Evolutionary conservation across 345 rosid genomes (phyloP).

Genomic region (Gossypium thurberi): DNA sequence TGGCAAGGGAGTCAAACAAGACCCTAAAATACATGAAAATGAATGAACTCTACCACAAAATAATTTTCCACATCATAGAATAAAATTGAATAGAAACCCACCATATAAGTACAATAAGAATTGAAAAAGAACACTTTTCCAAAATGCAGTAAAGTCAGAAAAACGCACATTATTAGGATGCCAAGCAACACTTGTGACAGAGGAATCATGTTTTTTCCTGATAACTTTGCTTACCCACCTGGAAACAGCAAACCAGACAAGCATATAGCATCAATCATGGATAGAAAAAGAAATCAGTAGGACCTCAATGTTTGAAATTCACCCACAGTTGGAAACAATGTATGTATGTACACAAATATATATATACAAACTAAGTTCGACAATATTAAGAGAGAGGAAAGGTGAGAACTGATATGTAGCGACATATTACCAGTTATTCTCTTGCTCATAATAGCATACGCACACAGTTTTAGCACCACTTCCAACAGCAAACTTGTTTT

Average conservation of each 20-base stretch:
- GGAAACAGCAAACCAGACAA: conserved; percentile 21
- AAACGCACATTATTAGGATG: conserved; percentile 91
- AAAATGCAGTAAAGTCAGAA: not conserved
- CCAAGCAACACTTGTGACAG: conserved; percentile 96
- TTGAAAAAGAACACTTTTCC: not conserved
- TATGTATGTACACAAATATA: not conserved
- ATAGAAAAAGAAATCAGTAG: not conserved
- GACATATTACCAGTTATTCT: conserved; percentile 77
- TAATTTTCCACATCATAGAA: not conserved
- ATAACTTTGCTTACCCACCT: conserved; percentile 99
- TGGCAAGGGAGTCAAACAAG: not conserved
- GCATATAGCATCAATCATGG: conserved; percentile 15
- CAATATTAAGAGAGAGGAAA: conserved; percentile 10
- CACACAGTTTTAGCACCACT: conserved; percentile 98
- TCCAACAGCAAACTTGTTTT: conserved; percentile 97
- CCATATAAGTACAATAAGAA: not conserved
- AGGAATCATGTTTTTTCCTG: conserved; percentile 83
- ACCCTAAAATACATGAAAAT: not conserved
- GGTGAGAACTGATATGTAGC: conserved; percentile 2
- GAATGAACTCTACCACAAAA: not conserved
- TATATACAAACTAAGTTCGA: not conserved
- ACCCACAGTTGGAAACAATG: not conserved
- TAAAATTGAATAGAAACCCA: not conserved
- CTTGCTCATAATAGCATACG: conserved; percentile 96
- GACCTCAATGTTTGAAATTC: not conserved